Conservation (phyloP, 73 alveolate genomes). For the Paramecium pentaurelia region DNA sequence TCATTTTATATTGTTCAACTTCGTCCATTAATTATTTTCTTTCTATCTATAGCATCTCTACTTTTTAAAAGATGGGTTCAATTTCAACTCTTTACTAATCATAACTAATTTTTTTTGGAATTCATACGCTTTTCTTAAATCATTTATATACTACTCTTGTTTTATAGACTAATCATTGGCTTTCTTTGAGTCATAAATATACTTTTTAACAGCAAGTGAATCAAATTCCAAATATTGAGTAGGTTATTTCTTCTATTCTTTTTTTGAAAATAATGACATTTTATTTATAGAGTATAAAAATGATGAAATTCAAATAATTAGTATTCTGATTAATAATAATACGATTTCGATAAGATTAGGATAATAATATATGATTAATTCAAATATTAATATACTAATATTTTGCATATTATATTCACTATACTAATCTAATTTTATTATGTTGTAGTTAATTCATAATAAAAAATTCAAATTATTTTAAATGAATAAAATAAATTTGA, state of each 20-base stretch:
- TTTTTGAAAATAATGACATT: background rate
- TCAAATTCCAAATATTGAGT: background rate
- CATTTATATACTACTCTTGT: background rate
- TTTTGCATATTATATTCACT: too few relatives aligned
- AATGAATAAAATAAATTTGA: too few relatives aligned
- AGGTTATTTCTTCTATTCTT: background rate
- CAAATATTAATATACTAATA: background rate
- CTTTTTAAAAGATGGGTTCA: background rate
- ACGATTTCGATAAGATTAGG: background rate
- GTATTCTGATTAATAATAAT: background rate
- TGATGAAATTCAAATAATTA: background rate
- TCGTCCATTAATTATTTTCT: conserved; percentile 9
- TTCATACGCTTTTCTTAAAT: background rate
- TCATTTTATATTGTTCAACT: background rate
- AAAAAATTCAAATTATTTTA: too few relatives aligned
- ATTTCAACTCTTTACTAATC: background rate
- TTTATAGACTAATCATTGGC: background rate
- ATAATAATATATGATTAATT: too few relatives aligned
- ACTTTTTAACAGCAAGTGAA: background rate
- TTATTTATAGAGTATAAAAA: background rate
- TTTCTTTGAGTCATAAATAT: background rate
- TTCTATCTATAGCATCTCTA: background rate
- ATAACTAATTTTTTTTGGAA: background rate
- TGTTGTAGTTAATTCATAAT: too few relatives aligned
- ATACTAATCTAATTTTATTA: too few relatives aligned